Conservation (phyloP, 202 grass and related monocot species). For the Miscanthus sacchariflorus region DNA sequence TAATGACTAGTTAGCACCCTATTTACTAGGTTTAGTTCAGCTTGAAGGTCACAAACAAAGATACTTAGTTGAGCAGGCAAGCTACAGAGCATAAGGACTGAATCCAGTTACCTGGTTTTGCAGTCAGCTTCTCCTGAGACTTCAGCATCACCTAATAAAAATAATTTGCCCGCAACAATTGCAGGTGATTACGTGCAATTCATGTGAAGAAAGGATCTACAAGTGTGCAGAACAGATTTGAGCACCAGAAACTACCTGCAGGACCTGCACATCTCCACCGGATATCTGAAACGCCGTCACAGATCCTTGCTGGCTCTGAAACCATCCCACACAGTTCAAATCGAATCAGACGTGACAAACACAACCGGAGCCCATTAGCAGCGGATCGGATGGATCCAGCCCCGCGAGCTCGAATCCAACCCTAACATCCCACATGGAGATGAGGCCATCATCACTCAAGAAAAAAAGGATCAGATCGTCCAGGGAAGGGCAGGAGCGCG, state of each 20-base stretch:
- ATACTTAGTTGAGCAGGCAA: conserved; percentile 27
- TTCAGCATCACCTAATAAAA: conserved; percentile 84
- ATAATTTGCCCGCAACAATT: conserved; percentile 20
- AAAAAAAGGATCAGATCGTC: conserved; percentile 36
- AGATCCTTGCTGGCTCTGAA: conserved; percentile 71
- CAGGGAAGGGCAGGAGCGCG: background rate
- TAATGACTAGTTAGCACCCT: conserved; percentile 22
- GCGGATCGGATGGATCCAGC: conserved; percentile 49
- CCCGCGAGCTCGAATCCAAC: conserved; percentile 40
- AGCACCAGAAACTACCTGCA: conserved; percentile 74
- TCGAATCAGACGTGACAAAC: conserved; percentile 21
- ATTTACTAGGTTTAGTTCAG: conserved; percentile 20
- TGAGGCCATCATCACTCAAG: background rate
- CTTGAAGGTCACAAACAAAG: conserved; percentile 13
- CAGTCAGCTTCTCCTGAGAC: conserved; percentile 86
- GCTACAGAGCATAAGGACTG: conserved; percentile 16
- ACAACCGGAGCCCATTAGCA: background rate
- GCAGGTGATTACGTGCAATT: conserved; percentile 2
- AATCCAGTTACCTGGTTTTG: conserved; percentile 70
- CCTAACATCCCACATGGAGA: conserved; percentile 42
- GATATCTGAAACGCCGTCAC: conserved; percentile 98
- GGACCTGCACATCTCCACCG: conserved; percentile 87
- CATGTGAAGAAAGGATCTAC: background rate
- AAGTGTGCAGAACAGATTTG: background rate
- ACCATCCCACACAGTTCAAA: conserved; percentile 38